phyloP scores from a whole-genome alignment of 192 early-diverging fungal species.

The Mortierella alpina region DNA sequence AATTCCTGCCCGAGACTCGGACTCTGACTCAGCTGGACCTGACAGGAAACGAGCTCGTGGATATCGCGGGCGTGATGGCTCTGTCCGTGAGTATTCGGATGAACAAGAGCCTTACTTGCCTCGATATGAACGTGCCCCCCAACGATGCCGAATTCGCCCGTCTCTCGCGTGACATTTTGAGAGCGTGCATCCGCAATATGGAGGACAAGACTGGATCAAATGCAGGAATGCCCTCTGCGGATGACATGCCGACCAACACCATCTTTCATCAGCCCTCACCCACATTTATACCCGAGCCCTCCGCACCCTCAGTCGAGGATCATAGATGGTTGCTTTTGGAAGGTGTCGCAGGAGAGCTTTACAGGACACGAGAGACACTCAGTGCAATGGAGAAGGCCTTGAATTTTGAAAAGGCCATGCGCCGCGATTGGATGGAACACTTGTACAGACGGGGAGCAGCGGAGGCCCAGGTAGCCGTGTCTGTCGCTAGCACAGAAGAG shows the following conservation, averaged over 20 bases:
- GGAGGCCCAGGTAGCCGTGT: background rate
- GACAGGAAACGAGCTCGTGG: slow-evolving; percentile 78
- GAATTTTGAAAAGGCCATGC: slow-evolving; percentile 27
- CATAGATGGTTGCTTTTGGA: slow-evolving; percentile 32
- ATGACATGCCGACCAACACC: slow-evolving; percentile 43
- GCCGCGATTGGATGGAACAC: slow-evolving; percentile 34
- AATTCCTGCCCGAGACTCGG: slow-evolving; percentile 81
- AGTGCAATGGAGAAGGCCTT: slow-evolving; percentile 33
- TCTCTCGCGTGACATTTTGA: slow-evolving; percentile 54
- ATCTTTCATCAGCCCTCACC: slow-evolving; percentile 49
- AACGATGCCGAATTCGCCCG: slow-evolving; percentile 53
- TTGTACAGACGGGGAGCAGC: slow-evolving; percentile 6
- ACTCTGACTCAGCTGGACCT: slow-evolving; percentile 78
- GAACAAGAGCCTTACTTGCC: slow-evolving; percentile 76
- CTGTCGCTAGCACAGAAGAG: background rate
- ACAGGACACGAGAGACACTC: slow-evolving; percentile 27
- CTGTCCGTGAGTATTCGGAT: slow-evolving; percentile 84
- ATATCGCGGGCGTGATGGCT: slow-evolving; percentile 84
- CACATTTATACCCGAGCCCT: slow-evolving; percentile 43
- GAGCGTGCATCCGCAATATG: slow-evolving; percentile 55
- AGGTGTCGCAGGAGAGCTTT: slow-evolving; percentile 40
- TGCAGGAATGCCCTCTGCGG: slow-evolving; percentile 42
- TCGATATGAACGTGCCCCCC: slow-evolving; percentile 74
- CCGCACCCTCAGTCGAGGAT: slow-evolving; percentile 24
- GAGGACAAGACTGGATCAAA: slow-evolving; percentile 49